phyloP scores from a whole-genome alignment of 2,329 filamentous ascomycete genomes.

The Orbilia ellipsospora region DNA sequence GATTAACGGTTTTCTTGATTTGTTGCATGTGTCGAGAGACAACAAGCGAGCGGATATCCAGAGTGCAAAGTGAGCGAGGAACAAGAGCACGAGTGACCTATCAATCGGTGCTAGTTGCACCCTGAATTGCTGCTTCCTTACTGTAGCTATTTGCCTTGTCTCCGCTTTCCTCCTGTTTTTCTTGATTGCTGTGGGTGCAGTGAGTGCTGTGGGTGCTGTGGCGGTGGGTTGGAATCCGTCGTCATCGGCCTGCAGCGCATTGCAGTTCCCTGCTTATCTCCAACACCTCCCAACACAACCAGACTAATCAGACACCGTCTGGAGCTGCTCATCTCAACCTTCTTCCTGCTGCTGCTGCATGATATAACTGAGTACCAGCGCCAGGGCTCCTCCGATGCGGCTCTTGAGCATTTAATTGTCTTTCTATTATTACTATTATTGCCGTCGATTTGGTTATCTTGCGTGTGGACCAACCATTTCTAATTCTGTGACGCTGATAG shows the following conservation, averaged over 20 bases:
- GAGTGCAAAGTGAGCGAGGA: neutral
- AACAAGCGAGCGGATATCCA: no score
- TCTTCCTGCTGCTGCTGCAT: no score
- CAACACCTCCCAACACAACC: conserved; percentile 47
- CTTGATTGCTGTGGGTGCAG: no score
- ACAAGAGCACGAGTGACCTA: conserved; percentile 27
- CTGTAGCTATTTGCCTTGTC: neutral
- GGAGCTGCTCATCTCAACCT: conserved; percentile 22
- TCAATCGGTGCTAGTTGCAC: neutral
- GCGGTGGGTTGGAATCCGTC: neutral
- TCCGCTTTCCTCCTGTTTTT: no score
- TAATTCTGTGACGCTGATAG: conserved; percentile 41
- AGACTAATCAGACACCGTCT: conserved; percentile 2
- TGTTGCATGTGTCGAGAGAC: no score
- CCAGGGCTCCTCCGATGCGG: conserved; percentile 36
- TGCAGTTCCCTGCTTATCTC: conserved; percentile 44
- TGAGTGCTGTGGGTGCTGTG: conserved; percentile 5
- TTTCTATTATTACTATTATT: neutral
- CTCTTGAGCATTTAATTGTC: conserved; percentile 22
- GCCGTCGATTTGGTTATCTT: conserved; percentile 25
- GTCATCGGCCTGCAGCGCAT: neutral
- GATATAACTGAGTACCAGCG: neutral
- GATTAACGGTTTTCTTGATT: conserved; percentile 1
- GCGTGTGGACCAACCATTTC: conserved; percentile 21
- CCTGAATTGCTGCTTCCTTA: neutral